Evolutionary conservation across 2,329 filamentous ascomycete species (phyloP), one percentile per base, ranked within the genome.

Genomic region (Phaeosphaeriaceae sp.): DNA sequence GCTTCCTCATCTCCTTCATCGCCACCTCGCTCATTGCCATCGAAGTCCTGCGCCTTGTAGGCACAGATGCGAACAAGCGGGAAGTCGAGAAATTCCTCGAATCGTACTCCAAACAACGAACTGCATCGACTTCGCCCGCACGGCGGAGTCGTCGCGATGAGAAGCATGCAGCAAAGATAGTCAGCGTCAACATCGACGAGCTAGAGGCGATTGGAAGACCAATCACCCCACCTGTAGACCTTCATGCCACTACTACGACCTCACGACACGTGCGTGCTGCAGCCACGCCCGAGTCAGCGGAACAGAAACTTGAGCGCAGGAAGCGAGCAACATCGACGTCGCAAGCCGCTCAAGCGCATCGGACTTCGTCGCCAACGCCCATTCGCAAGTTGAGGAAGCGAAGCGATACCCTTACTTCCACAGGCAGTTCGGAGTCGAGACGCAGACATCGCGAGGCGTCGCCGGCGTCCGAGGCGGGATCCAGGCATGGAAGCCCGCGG

Each of bases 1-100:
- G 63, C 46, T 70, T 69, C 50, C 67, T 70, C 51, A 52, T 70
- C n/a, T 66, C 65, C 50, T 69, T 69, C 54, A 55, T 63, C 15
- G 24, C 57, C 24, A 64, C 66, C 13, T 70, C 60, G 48, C 60
- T 69, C 40, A 48, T 70, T 17, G 65, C 65, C 19, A 58, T 70
- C 24, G 68, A 70, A 51, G 58, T 70, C 7, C 53, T 69, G 2
- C 57, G 68, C 3, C 53, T 70, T 22, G 61, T 58, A 15, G 65
- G 57, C 56, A 63, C 68, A 19, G 66, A 69, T 53, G 66, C 52
- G 13, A 65, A 68, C 33, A 68, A 68, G 54, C 65, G 67, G 36
- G 63, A 70, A 20, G 63, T 64, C 2, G 68, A 70, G 33, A 65
- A 57, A n/a, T 46, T 70, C 4, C 56, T 70, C 3, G 68, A 70